These are phyloP conservation scores for Gremmenia infestans DNA, from an alignment of 2,329 filamentous ascomycete species.

Conservation along the genomic window DNA sequence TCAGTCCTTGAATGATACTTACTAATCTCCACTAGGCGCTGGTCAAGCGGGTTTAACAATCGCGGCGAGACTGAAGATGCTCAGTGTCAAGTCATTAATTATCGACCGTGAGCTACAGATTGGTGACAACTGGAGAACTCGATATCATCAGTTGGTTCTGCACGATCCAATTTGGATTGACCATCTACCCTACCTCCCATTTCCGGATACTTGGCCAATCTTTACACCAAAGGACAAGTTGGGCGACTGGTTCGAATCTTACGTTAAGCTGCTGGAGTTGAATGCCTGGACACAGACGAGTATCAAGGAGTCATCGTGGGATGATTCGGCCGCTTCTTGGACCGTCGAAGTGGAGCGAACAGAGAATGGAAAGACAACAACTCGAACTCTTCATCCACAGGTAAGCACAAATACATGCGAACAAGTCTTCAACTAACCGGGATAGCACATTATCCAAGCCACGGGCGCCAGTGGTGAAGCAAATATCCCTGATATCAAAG, in stretches of 20 bases:
- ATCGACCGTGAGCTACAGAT: conserved; percentile 53
- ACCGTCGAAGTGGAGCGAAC: conserved; percentile 44
- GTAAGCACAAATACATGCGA: neutral
- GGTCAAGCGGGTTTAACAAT: conserved; percentile 56
- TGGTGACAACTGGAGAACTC: conserved; percentile 59
- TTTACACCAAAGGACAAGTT: conserved; percentile 70
- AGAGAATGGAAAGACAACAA: conserved; percentile 21
- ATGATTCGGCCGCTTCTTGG: conserved; percentile 48
- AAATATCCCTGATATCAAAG: conserved; percentile 42
- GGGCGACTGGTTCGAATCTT: conserved; percentile 62
- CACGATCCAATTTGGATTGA: conserved; percentile 60
- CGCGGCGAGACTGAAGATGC: conserved; percentile 55
- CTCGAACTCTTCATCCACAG: conserved; percentile 11
- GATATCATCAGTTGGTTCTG: conserved; percentile 61
- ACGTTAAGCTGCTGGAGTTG: conserved; percentile 59
- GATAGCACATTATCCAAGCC: conserved; percentile 17
- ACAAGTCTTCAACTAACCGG: conserved; percentile 18
- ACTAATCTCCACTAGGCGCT: conserved; percentile 38
- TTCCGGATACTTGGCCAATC: conserved; percentile 61
- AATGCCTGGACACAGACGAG: conserved; percentile 58
- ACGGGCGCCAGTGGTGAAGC: conserved; percentile 51
- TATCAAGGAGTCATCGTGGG: conserved; percentile 39
- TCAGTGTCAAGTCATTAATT: conserved; percentile 50
- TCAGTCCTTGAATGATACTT: too few species aligned
- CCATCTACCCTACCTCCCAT: conserved; percentile 58